Percentiles rank a stretch among this genome's conserved stretches.
These are phyloP conservation scores for Nicotiana knightiana DNA, from an alignment of 257 asterid species.

Conservation along the genomic window DNA sequence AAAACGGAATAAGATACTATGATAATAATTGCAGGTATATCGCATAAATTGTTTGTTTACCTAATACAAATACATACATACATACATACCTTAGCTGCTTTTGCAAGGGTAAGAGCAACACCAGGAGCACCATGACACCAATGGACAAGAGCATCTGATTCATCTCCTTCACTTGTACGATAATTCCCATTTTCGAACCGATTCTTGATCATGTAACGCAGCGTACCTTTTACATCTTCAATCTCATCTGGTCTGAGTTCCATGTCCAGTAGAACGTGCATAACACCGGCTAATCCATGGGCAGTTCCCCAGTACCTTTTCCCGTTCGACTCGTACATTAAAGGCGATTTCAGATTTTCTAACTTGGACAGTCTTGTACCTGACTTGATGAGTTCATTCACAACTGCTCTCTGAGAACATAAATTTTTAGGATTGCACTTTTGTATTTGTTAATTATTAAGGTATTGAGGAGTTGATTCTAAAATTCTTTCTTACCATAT, in stretches of 20 bases:
- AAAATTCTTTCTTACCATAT: slow-evolving; percentile 45
- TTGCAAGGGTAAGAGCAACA: slow-evolving; percentile 60
- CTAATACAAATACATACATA: not conserved
- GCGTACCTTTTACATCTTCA: slow-evolving; percentile 59
- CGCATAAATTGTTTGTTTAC: not conserved
- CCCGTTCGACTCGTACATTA: slow-evolving; percentile 85
- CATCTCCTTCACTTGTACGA: slow-evolving; percentile 66
- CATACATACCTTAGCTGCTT: slow-evolving; percentile 59
- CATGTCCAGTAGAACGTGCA: slow-evolving; percentile 56
- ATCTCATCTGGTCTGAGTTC: slow-evolving; percentile 63
- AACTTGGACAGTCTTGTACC: slow-evolving; percentile 51
- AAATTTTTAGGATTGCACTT: not conserved
- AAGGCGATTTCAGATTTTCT: slow-evolving; percentile 30
- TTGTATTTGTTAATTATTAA: not conserved
- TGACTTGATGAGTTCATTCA: slow-evolving; percentile 49
- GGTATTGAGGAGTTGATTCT: slow-evolving; percentile 4
- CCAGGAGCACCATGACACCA: slow-evolving; percentile 96
- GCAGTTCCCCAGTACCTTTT: slow-evolving; percentile 82
- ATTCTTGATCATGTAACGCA: slow-evolving; percentile 61
- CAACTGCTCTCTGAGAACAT: slow-evolving; percentile 45
- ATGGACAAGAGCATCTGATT: slow-evolving; percentile 62
- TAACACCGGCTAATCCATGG: slow-evolving; percentile 77
- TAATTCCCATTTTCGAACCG: slow-evolving; percentile 69
- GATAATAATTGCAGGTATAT: not conserved
- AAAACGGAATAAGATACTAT: not conserved